Percentiles rank a stretch among this genome's conserved stretches.
phyloP scores from a whole-genome alignment of 139 green algal genomes.

The Chlorella sp. region DNA sequence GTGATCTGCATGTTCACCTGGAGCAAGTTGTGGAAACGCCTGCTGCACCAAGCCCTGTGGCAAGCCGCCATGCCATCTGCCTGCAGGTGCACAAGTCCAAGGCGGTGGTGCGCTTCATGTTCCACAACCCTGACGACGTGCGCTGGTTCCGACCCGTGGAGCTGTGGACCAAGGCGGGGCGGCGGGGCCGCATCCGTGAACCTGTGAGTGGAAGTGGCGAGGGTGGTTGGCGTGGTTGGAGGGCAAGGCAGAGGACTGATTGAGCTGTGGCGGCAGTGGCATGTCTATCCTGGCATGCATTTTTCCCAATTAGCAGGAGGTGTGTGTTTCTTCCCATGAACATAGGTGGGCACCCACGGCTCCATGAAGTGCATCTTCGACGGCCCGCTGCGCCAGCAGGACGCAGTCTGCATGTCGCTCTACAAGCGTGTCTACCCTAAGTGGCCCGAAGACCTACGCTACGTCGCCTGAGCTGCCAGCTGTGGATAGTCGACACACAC shows the following conservation, averaged over 20 bases:
- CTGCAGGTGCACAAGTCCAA: slow-evolving; percentile 83
- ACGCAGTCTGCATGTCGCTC: slow-evolving; percentile 94
- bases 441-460: slow-evolving; percentile 77
- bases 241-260: too few relatives aligned
- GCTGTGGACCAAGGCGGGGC: slow-evolving; percentile 93
- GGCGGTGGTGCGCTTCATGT: slow-evolving; percentile 95
- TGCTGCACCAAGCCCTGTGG: too few relatives aligned
- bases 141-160: slow-evolving; percentile 95
- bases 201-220: slow-evolving; percentile 42
- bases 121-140: slow-evolving; percentile 93
- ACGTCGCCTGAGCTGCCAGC: slow-evolving; percentile 32
- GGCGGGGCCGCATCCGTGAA: slow-evolving; percentile 93
- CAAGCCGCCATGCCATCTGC: neutral
- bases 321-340: neutral
- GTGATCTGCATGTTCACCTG: too few relatives aligned
- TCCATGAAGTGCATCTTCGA: slow-evolving; percentile 97
- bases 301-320: too few relatives aligned
- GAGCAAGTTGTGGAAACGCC: too few relatives aligned
- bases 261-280: too few relatives aligned
- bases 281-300: too few relatives aligned
- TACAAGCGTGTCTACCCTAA: slow-evolving; percentile 97
- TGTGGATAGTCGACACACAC: too few relatives aligned
- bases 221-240: too few relatives aligned
- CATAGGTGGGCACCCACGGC: slow-evolving; percentile 92
- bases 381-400: slow-evolving; percentile 87